Base-by-base conservation (phyloP, 2,329 filamentous ascomycete species). In the Microsporum canis region DNA sequence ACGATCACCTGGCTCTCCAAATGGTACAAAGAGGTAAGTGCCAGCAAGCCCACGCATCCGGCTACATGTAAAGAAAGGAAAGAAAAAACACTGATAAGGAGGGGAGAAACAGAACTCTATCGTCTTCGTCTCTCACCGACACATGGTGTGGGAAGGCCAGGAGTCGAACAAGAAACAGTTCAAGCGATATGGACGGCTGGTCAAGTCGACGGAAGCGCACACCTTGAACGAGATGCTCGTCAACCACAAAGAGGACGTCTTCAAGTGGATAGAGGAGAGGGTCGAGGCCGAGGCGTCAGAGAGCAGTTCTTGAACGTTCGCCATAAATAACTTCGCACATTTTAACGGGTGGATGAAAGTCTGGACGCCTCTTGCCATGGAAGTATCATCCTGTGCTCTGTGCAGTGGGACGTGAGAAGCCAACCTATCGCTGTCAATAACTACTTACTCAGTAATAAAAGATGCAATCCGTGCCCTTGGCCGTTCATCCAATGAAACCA, bases 41-140 rank as follows among this genome's bases (percentile, higher is more conserved):
- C 17, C 31, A 7, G 17, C 17, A 23, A 23, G 17, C 17, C 17
- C 17, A 23, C 17, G 17, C 17, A 23, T 23, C 17, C 17, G 17
- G 17, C 6, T 31, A 5, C n/a, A 10, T 36, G 0, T 34, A 2
- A 45, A 60, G 34, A 64, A 63, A 58, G 14, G 39, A 12, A 1
- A n/a, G 8, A 27, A 56, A 27, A 51, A 39, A 39, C 34, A 12
- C 12, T 1, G 17, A 17, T 6, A 41, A 41, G 34, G 5, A 36
- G 34, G 34, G 5, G 34, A 36, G 34, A n/a, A 49, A 23, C 17
- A 81, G 66, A 86, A 90, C 73, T 94, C 89, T 0, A 81, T 84
- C 2, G 86, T 96, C 55, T 95, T 87, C 68, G 88, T 96, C 17
- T 83, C 87, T 1, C 77, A 80, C 31, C 80, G 86, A 62, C 92